Percentiles rank a stretch among this genome's conserved stretches.
Conservation (phyloP, 768 basidiomycete species). For the Piloderma croceum region DNA sequence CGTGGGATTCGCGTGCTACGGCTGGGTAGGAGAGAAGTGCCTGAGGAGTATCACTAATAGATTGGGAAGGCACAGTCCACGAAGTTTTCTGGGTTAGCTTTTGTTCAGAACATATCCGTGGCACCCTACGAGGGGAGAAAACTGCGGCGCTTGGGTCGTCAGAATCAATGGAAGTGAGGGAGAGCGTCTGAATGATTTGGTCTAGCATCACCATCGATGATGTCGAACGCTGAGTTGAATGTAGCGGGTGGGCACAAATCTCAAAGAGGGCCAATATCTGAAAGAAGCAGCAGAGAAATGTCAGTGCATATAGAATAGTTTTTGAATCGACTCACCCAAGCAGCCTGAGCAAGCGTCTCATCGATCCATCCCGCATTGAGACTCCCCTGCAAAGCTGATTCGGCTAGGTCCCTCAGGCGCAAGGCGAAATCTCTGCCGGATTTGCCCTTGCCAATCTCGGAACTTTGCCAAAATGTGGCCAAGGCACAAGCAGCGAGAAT, state of each 20-base stretch:
- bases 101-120: no score
- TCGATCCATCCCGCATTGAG: constrained; percentile 68
- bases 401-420: constrained; percentile 60
- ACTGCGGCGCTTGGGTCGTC: constrained; percentile 46
- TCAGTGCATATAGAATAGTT: background rate
- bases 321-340: constrained; percentile 71
- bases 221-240: constrained; percentile 46
- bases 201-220: constrained; percentile 62
- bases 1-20: background rate
- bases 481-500: constrained; percentile 58
- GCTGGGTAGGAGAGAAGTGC: constrained; percentile 5
- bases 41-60: constrained; percentile 21
- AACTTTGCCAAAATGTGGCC: constrained; percentile 66
- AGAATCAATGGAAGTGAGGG: constrained; percentile 54
- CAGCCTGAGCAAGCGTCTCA: constrained; percentile 67
- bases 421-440: constrained; percentile 53
- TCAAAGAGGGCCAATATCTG: constrained; percentile 71
- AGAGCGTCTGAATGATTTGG: constrained; percentile 57
- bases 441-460: constrained; percentile 48
- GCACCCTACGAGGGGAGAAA: constrained; percentile 48
- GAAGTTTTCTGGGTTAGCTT: no score
- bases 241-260: constrained; percentile 60
- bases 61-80: no score
- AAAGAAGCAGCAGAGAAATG: background rate
- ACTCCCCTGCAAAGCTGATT: constrained; percentile 65